A percentile compares a stretch with the other conserved stretches of the same genome.
phyloP scores from a whole-genome alignment of 1,284 basidiomycete species.

The Caloboletus firmus region DNA sequence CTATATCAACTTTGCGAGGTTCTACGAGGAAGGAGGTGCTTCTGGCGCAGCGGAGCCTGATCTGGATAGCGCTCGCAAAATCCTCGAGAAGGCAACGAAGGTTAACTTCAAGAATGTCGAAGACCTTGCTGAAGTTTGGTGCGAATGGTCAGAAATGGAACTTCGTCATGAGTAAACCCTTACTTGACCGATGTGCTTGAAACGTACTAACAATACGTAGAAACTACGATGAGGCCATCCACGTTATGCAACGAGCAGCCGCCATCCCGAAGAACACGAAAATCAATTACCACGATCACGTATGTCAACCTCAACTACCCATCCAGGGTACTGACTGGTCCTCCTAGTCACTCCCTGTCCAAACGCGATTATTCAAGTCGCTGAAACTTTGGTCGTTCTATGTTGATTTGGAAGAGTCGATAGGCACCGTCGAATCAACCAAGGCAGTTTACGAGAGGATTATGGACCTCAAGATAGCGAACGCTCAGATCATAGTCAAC shows the following conservation, averaged over 20 bases:
- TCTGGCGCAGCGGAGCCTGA: conserved; percentile 78
- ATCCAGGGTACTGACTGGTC: conserved; percentile 13
- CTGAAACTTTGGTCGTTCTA: conserved; percentile 99
- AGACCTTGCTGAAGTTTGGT: conserved; percentile 98
- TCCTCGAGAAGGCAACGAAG: conserved; percentile 89
- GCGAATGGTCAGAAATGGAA: conserved; percentile 99
- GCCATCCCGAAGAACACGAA: conserved; percentile 88
- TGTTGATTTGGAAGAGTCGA: conserved; percentile 95
- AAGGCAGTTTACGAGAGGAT: conserved; percentile 98
- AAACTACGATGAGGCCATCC: conserved; percentile 93
- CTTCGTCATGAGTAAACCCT: conserved; percentile 84
- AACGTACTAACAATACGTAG: conserved; percentile 43
- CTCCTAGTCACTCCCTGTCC: conserved; percentile 75
- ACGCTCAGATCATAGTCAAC: conserved; percentile 96
- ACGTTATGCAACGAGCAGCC: conserved; percentile 94
- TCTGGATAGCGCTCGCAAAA: conserved; percentile 83
- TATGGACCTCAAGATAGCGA: conserved; percentile 96
- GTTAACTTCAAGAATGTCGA: conserved; percentile 95
- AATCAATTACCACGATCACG: conserved; percentile 94
- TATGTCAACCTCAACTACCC: conserved; percentile 40
- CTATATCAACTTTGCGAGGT: conserved; percentile 95
- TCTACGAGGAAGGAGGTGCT: conserved; percentile 94
- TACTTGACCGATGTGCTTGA: neutral
- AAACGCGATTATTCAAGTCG: conserved; percentile 94
- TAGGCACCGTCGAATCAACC: conserved; percentile 89